A percentile compares a stretch with the other conserved stretches of the same genome.
These are phyloP conservation scores for Auriculariales sp. DNA, from an alignment of 768 basidiomycete species.

Conservation along the genomic window DNA sequence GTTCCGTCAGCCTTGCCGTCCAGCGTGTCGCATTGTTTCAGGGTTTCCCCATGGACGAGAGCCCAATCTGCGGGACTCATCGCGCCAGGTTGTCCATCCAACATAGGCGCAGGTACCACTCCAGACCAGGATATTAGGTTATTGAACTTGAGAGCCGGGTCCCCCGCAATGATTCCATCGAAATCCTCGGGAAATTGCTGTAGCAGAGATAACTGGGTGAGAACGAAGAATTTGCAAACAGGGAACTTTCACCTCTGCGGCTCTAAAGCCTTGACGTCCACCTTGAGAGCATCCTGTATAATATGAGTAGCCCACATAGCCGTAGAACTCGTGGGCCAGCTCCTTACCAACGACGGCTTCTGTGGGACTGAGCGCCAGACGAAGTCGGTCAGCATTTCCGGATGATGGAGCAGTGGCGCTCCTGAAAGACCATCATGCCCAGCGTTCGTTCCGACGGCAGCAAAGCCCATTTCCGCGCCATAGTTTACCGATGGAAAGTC, in stretches of 20 bases:
- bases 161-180: conserved; percentile 18
- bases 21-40: conserved; percentile 17
- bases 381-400: conserved; percentile 17
- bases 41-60: conserved; percentile 16
- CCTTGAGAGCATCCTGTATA: conserved; percentile 18
- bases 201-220: too few species aligned
- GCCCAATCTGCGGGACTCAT: too few species aligned
- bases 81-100: too few species aligned
- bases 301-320: conserved; percentile 14
- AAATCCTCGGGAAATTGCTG: conserved; percentile 18
- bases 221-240: too few species aligned
- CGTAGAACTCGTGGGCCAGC: conserved; percentile 15
- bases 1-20: conserved; percentile 18
- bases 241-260: too few species aligned
- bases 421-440: conserved; percentile 14
- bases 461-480: conserved; percentile 12
- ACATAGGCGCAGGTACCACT: too few species aligned
- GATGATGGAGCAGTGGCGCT: conserved; percentile 9
- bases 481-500: conserved; percentile 9
- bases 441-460: conserved; percentile 13
- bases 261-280: conserved; percentile 17
- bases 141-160: too few species aligned
- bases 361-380: conserved; percentile 14
- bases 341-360: conserved; percentile 13
- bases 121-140: too few species aligned